Conservation (phyloP, 148 eudicot genomes). For the Amaranthus palmeri region DNA sequence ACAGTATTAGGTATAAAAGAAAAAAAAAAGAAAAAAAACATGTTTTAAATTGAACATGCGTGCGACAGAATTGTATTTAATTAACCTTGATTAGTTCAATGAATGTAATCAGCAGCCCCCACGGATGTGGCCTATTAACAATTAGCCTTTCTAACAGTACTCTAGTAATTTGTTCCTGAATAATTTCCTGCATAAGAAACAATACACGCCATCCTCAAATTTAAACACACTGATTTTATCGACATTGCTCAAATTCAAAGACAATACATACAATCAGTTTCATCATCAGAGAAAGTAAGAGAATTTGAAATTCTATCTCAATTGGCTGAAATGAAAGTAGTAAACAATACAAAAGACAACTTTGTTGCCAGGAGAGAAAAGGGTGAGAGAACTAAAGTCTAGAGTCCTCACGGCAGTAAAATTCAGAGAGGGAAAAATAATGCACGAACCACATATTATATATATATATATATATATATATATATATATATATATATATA, state of each 20-base stretch:
- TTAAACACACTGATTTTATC: background rate
- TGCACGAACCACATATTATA: too few species aligned
- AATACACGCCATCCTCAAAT: constrained; percentile 1
- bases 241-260: background rate
- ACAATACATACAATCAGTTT: too few species aligned
- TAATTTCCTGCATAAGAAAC: constrained; percentile 52
- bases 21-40: background rate
- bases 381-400: too few species aligned
- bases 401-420: too few species aligned
- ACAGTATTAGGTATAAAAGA: background rate
- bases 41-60: background rate
- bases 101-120: constrained; percentile 94
- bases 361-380: too few species aligned
- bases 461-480: too few species aligned
- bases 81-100: constrained; percentile 90
- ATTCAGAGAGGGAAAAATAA: too few species aligned
- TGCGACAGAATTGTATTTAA: background rate
- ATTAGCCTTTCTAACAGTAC: constrained; percentile 84
- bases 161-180: constrained; percentile 93
- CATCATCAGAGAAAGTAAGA: too few species aligned
- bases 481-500: too few species aligned
- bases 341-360: too few species aligned
- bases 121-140: constrained; percentile 90
- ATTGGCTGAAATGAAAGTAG: too few species aligned
- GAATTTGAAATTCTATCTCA: too few species aligned